A percentile compares a stretch with the other conserved stretches of the same genome.
Evolutionary conservation across 2,329 filamentous ascomycete genomes (phyloP).

Genomic region (Trichoderma sp.): DNA sequence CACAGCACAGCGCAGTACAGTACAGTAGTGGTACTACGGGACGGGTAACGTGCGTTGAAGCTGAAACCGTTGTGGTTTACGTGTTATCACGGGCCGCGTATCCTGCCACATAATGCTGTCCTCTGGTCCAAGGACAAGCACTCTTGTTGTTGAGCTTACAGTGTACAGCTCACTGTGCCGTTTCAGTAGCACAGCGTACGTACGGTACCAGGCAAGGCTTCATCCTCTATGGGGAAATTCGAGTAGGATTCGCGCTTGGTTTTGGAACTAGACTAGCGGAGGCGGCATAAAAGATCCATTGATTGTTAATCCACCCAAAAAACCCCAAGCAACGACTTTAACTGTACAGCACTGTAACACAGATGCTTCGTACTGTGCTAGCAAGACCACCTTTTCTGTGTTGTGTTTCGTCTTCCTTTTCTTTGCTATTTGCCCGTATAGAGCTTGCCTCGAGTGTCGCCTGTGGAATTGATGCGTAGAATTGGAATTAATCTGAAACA

Average conservation of each 20-base stretch:
- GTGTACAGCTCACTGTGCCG: neutral
- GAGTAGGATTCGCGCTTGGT: constrained; percentile 7
- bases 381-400: neutral
- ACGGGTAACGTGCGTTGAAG: neutral
- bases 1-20: too few species aligned
- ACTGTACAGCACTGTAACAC: too few species aligned
- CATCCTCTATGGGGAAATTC: neutral
- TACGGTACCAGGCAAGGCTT: neutral
- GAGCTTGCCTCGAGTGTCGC: neutral
- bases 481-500: neutral
- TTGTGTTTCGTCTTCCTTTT: neutral
- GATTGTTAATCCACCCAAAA: constrained; percentile 8
- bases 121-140: neutral
- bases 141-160: neutral
- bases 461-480: neutral
- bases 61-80: constrained; percentile 9
- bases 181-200: neutral
- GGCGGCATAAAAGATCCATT: neutral
- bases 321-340: neutral
- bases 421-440: neutral
- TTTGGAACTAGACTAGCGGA: neutral
- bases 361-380: neutral
- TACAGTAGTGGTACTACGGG: neutral
- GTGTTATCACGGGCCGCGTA: constrained; percentile 1
- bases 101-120: neutral